Base-by-base conservation (phyloP, 352 stramenopile genomes). In the Globisporangium nunn region DNA sequence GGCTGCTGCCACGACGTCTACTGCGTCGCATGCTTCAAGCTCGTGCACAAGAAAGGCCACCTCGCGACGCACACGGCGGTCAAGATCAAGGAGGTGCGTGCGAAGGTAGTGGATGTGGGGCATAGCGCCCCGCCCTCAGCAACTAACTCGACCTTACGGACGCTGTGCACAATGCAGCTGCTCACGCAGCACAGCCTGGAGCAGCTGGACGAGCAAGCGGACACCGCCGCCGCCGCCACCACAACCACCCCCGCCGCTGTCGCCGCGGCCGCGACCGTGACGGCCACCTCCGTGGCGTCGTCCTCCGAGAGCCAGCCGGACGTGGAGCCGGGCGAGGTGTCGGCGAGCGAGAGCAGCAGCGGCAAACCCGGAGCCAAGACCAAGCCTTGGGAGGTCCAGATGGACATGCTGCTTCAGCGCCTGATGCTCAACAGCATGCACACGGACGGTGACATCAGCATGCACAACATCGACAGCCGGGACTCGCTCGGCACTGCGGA, bases 21-120 rank as follows among this genome's bases (percentile, higher is more conserved):
- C 68, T 94, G 84, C 59, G 77, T 91, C 33, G 85, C 74, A 52
- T 94, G 84, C 74, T 94, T 94, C 63, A 94, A 92, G 58, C 68
- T 94, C 53, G 79, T 94, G 43, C 84, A 94, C 64, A 94, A 90
- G 75, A 88, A 88, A 51, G 84, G 84, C 54, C 83, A 84, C 56
- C 61, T 94, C 46, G 81, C 84, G 8, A 89, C 81, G 2, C 84
- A 92, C 60, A 92, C 84, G 37, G 81, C 81, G 44, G 68, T 83
- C 57, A 88, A 87, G 64, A 79, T 77, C 67, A 59, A 75, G 56
- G 50, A 58, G 31, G 72, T 80, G 40, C 58, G 70, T 50, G 30
- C 33, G 33, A 37, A 23, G 23, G 33, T 37, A 8, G 33, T 2
- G 33, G 10, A 37, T 37, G 33, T 1, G 23, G 23, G 23, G 23